Percentiles rank a stretch among this genome's conserved stretches.
These are phyloP conservation scores for Sisymbrium altissimum DNA, from an alignment of 345 rosid genomes.

Conservation along the genomic window DNA sequence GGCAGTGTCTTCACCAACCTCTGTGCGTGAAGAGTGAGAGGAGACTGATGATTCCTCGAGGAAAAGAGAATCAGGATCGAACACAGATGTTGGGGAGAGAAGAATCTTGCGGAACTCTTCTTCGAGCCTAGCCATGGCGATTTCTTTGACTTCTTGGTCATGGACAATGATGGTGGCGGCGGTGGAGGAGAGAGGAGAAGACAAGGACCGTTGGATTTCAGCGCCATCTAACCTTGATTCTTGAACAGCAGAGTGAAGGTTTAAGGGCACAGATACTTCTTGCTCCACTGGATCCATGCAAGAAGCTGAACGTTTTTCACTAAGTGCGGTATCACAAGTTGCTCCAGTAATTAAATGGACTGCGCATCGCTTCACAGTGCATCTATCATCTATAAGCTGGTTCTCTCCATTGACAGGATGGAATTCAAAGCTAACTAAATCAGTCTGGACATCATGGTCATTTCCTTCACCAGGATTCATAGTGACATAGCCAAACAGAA, in stretches of 20 bases:
- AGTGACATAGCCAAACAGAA: background rate
- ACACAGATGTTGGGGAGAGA: conserved; percentile 44
- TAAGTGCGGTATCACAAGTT: too few relatives aligned
- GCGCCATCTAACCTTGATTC: too few relatives aligned
- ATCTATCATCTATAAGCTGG: background rate
- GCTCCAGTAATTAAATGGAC: too few relatives aligned
- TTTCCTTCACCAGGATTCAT: background rate
- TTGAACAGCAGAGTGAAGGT: too few relatives aligned
- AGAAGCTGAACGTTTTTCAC: too few relatives aligned
- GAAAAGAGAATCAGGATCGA: conserved; percentile 61
- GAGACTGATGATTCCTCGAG: conserved; percentile 33
- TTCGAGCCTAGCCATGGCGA: conserved; percentile 98
- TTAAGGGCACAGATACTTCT: too few relatives aligned
- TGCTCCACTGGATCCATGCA: too few relatives aligned
- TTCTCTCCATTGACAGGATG: background rate
- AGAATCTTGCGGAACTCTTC: conserved; percentile 92
- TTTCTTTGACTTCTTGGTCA: conserved; percentile 51
- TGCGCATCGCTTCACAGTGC: too few relatives aligned
- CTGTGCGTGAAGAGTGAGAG: conserved; percentile 27
- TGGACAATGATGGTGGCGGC: background rate
- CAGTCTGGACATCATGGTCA: background rate
- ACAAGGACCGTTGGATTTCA: conserved; percentile 61
- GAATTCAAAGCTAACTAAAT: background rate
- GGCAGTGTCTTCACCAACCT: conserved; percentile 32
- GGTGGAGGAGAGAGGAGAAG: conserved; percentile 32